These are phyloP conservation scores for Fragilaria crotonensis DNA, from an alignment of 108 stramenopile genomes.

Conservation along the genomic window DNA sequence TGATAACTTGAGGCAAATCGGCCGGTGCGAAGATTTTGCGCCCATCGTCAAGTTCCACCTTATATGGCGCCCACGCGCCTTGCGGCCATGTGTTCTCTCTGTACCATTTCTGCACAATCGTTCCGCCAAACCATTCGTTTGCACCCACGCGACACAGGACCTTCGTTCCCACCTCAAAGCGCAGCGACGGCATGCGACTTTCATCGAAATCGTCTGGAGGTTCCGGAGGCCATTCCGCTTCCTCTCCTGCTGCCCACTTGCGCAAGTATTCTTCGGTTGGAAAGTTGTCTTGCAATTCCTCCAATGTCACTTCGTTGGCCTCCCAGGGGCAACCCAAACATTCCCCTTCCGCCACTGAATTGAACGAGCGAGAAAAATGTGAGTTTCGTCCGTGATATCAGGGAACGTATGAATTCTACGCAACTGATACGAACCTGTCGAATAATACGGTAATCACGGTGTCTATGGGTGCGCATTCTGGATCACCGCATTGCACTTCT, in stretches of 20 bases:
- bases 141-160: constrained; percentile 86
- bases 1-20: constrained; percentile 78
- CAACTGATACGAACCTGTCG: too few species aligned
- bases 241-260: constrained; percentile 70
- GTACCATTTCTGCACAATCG: constrained; percentile 73
- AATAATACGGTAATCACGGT: constrained; percentile 73
- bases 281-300: constrained; percentile 48
- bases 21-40: constrained; percentile 86
- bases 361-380: neutral
- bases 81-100: constrained; percentile 79
- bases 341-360: constrained; percentile 63
- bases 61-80: constrained; percentile 86
- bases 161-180: constrained; percentile 66
- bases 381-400: too few species aligned
- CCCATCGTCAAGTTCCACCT: constrained; percentile 85
- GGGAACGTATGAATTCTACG: too few species aligned
- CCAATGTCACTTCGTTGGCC: constrained; percentile 64
- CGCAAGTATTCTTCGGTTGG: constrained; percentile 57
- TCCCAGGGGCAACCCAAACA: constrained; percentile 72
- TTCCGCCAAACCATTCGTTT: constrained; percentile 82
- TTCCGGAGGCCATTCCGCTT: constrained; percentile 79
- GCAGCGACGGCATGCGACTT: constrained; percentile 39
- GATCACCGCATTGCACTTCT: constrained; percentile 85
- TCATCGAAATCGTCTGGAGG: constrained; percentile 21
- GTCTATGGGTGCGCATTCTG: constrained; percentile 79